These are phyloP conservation scores for Neodidymelliopsis sp. DNA, from an alignment of 2,329 filamentous ascomycete genomes.

Conservation along the genomic window DNA sequence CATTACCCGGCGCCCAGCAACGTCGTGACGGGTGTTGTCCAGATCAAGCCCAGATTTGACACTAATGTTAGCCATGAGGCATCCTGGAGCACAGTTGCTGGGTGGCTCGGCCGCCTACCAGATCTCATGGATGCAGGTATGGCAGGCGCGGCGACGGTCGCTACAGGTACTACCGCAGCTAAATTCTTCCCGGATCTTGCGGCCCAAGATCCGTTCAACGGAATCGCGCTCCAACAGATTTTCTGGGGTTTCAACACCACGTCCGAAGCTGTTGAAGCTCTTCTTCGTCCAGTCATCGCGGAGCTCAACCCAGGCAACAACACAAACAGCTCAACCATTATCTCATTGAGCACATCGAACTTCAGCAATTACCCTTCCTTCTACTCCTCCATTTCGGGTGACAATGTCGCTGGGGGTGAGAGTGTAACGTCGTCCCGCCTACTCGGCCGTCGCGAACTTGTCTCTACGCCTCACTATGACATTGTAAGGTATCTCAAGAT, in stretches of 20 bases:
- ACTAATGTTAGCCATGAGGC: slow-evolving; percentile 22
- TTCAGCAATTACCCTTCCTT: slow-evolving; percentile 20
- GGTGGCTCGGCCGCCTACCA: slow-evolving; percentile 22
- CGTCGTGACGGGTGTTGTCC: slow-evolving; percentile 10
- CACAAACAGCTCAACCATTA: slow-evolving; percentile 7
- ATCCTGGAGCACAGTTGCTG: slow-evolving; percentile 37
- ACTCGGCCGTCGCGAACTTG: slow-evolving; percentile 33
- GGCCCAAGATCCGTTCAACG: slow-evolving; percentile 2
- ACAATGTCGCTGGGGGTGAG: slow-evolving; percentile 29
- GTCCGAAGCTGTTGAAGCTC: slow-evolving; percentile 14
- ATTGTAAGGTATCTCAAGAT: slow-evolving; percentile 21
- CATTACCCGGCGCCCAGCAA: slow-evolving; percentile 23
- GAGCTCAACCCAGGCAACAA: slow-evolving; percentile 9
- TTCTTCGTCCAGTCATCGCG: slow-evolving; percentile 23
- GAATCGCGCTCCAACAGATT: slow-evolving; percentile 23
- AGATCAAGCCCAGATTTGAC: slow-evolving; percentile 8
- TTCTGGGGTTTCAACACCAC: slow-evolving; percentile 37
- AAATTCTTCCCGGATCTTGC: slow-evolving; percentile 7
- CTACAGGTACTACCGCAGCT: slow-evolving; percentile 8
- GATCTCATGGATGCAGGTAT: slow-evolving; percentile 41
- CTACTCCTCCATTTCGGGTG: slow-evolving; percentile 28
- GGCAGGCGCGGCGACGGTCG: slow-evolving; percentile 30
- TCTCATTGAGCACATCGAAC: slow-evolving; percentile 11
- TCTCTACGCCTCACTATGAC: slow-evolving; percentile 13
- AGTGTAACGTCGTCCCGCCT: slow-evolving; percentile 39